These are phyloP conservation scores for Venturia aucupariae DNA, from an alignment of 2,329 filamentous ascomycete genomes.

Conservation along the genomic window DNA sequence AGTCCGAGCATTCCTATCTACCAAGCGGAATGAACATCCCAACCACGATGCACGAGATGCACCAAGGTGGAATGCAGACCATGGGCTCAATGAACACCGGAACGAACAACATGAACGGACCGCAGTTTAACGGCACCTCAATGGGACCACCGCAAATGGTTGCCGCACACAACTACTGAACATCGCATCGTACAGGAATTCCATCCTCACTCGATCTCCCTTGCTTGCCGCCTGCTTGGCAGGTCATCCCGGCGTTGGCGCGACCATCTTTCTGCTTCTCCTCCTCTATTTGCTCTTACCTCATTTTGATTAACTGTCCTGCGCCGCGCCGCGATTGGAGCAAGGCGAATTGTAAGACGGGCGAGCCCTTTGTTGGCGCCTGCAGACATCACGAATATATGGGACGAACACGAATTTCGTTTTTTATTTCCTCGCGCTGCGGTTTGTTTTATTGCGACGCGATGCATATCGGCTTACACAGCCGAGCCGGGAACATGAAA, in stretches of 20 bases:
- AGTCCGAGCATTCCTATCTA: conserved; percentile 14
- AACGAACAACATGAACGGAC: conserved; percentile 14
- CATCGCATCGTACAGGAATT: background rate
- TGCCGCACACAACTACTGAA: conserved; percentile 15
- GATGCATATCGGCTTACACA: background rate
- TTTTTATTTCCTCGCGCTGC: background rate
- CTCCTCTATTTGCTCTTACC: conserved; percentile 3
- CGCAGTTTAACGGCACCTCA: conserved; percentile 12
- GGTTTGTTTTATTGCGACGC: background rate
- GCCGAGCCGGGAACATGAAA: background rate
- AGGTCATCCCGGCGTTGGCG: conserved; percentile 1
- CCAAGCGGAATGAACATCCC: conserved; percentile 4
- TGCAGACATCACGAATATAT: background rate
- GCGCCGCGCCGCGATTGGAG: conserved; percentile 1
- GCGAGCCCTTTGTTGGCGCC: background rate
- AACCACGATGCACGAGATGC: conserved; percentile 12
- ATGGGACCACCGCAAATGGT: conserved; percentile 15
- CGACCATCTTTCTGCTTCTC: conserved; percentile 5
- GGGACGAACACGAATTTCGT: conserved; percentile 2
- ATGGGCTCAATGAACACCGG: conserved; percentile 14
- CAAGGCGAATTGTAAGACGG: background rate
- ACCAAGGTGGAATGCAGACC: background rate
- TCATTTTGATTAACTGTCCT: conserved; percentile 3
- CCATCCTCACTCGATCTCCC: background rate
- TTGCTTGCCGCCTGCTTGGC: background rate